phyloP scores from a whole-genome alignment of 2,329 filamentous ascomycete genomes.

The Cytospora piceicola region DNA sequence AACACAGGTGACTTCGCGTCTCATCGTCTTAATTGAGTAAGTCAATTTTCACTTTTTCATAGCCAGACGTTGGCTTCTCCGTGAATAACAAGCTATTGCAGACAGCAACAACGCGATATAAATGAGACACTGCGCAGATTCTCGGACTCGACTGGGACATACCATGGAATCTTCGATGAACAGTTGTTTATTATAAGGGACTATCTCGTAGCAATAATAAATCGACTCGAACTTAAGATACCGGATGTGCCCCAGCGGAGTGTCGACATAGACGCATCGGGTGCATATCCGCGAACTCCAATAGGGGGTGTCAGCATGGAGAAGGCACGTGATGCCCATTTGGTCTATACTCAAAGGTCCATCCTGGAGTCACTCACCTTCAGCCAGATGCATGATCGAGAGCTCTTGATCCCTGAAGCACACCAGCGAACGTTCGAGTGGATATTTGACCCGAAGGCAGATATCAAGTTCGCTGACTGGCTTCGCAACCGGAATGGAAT shows the following conservation, averaged over 20 bases:
- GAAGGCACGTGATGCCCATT: background rate
- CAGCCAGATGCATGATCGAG: conserved; percentile 13
- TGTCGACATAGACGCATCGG: no score
- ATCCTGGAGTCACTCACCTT: conserved; percentile 11
- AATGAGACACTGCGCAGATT: conserved; percentile 2
- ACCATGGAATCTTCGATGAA: background rate
- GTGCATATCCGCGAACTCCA: no score
- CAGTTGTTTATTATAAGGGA: background rate
- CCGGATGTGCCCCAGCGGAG: no score
- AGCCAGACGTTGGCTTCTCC: background rate
- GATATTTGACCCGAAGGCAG: background rate
- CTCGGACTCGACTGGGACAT: background rate
- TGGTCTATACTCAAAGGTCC: background rate
- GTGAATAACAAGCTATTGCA: background rate
- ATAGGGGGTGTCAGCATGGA: no score
- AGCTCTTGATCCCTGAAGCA: conserved; percentile 16
- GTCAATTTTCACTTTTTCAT: background rate
- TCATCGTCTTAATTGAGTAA: conserved; percentile 5
- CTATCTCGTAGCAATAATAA: background rate
- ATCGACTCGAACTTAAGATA: background rate
- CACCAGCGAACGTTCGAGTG: conserved; percentile 19
- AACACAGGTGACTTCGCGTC: conserved; percentile 9
- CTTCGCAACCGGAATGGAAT: conserved; percentile 15
- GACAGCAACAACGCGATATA: conserved; percentile 15
- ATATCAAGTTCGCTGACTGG: conserved; percentile 12